Conservation (phyloP, 495 filamentous ascomycete species). For the Penicillium flavigenum region DNA sequence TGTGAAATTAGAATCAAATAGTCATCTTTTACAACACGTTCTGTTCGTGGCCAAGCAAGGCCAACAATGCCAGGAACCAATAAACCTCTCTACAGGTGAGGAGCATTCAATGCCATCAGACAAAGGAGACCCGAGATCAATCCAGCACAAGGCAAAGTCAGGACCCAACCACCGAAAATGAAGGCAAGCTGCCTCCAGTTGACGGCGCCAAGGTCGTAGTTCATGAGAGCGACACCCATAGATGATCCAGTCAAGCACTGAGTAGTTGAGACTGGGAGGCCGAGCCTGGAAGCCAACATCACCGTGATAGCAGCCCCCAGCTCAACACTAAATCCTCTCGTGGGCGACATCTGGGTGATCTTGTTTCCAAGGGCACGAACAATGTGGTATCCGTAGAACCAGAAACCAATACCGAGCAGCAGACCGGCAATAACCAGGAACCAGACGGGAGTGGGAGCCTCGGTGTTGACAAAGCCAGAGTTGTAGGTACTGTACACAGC, state of each 20-base stretch:
- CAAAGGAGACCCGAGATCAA: constrained; percentile 37
- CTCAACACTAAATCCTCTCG: constrained; percentile 67
- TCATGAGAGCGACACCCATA: constrained; percentile 42
- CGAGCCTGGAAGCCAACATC: constrained; percentile 61
- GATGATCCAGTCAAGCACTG: constrained; percentile 42
- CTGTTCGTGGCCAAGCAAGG: neutral
- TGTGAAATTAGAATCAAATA: neutral
- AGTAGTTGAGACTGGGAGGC: constrained; percentile 41
- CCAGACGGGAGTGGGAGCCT: constrained; percentile 64
- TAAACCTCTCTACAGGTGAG: constrained; percentile 27
- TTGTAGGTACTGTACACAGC: constrained; percentile 59
- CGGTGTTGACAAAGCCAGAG: constrained; percentile 41
- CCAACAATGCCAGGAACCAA: neutral
- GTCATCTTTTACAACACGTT: neutral
- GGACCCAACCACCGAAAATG: constrained; percentile 40
- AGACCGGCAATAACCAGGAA: constrained; percentile 60
- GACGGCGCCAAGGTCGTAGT: constrained; percentile 38
- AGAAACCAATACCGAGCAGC: constrained; percentile 60
- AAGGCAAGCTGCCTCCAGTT: constrained; percentile 40
- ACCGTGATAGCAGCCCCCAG: constrained; percentile 68
- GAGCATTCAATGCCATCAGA: constrained; percentile 41
- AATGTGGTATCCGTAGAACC: constrained; percentile 72
- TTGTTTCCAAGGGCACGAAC: constrained; percentile 68
- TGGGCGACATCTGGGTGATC: constrained; percentile 67
- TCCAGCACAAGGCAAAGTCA: constrained; percentile 43